These are phyloP conservation scores for Schwanniomyces occidentalis DNA, from an alignment of 805 yeast species.

Conservation along the genomic window DNA sequence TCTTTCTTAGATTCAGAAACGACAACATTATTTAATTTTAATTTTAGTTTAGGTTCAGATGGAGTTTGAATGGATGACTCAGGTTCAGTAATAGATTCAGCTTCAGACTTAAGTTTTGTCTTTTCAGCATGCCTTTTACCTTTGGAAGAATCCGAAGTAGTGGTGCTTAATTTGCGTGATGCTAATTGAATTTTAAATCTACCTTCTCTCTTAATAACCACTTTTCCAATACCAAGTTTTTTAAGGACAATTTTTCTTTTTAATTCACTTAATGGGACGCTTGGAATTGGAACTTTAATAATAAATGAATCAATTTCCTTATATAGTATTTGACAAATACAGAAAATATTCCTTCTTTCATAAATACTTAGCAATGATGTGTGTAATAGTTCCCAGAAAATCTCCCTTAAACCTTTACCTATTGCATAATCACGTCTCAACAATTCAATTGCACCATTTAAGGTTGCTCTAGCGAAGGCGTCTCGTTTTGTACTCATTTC, in stretches of 20 bases:
- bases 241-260: slow-evolving; percentile 62
- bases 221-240: slow-evolving; percentile 49
- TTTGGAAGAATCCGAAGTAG: slow-evolving; percentile 7
- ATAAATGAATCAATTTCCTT: slow-evolving; percentile 57
- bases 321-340: slow-evolving; percentile 64
- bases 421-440: slow-evolving; percentile 59
- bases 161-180: slow-evolving; percentile 15
- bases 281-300: slow-evolving; percentile 68
- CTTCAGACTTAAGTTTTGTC: slow-evolving; percentile 1
- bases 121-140: slow-evolving; percentile 2
- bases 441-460: slow-evolving; percentile 65
- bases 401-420: slow-evolving; percentile 55
- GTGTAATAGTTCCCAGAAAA: slow-evolving; percentile 71
- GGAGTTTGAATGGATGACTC: not conserved
- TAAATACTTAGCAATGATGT: slow-evolving; percentile 58
- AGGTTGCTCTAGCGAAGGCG: slow-evolving; percentile 60
- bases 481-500: slow-evolving; percentile 59
- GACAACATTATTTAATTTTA: slow-evolving; percentile 11
- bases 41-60: slow-evolving; percentile 7
- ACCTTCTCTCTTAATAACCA: slow-evolving; percentile 64
- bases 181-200: slow-evolving; percentile 53
- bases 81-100: slow-evolving; percentile 3
- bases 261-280: slow-evolving; percentile 45
- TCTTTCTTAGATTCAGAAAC: slow-evolving; percentile 10
- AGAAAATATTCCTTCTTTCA: slow-evolving; percentile 63